A percentile compares a stretch with the other conserved stretches of the same genome.
phyloP scores from a whole-genome alignment of 805 yeast genomes.

The Teunomyces stri region DNA sequence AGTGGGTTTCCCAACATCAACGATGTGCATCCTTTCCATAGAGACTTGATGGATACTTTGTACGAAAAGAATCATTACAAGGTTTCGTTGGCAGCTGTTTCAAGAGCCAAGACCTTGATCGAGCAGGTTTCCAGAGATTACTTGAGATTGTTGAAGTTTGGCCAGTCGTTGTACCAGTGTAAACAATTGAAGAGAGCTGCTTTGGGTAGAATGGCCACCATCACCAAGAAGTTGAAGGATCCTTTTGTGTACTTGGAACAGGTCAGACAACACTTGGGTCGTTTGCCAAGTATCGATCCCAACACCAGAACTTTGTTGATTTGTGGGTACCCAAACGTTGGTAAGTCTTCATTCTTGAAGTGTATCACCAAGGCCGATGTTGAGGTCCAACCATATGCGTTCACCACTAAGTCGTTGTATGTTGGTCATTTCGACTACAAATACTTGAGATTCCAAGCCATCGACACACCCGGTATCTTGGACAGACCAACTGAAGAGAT shows the following conservation, averaged over 20 bases:
- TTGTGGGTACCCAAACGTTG: slow-evolving; percentile 99
- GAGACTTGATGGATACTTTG: slow-evolving; percentile 96
- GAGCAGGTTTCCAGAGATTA: slow-evolving; percentile 97
- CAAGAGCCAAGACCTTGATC: slow-evolving; percentile 88
- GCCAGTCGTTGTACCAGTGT: slow-evolving; percentile 97
- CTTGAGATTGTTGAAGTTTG: slow-evolving; percentile 88
- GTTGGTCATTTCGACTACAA: slow-evolving; percentile 99
- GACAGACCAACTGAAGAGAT: slow-evolving; percentile 99
- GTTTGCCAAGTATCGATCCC: slow-evolving; percentile 97
- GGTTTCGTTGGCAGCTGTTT: slow-evolving; percentile 91
- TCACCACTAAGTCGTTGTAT: slow-evolving; percentile 94
- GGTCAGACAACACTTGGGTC: slow-evolving; percentile 98
- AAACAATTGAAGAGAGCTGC: slow-evolving; percentile 98
- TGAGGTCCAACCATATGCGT: slow-evolving; percentile 98
- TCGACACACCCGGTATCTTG: slow-evolving; percentile 98
- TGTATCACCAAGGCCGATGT: slow-evolving; percentile 97
- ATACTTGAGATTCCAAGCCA: slow-evolving; percentile 96
- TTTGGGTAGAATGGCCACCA: slow-evolving; percentile 99
- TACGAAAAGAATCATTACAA: slow-evolving; percentile 98
- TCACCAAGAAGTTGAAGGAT: slow-evolving; percentile 91
- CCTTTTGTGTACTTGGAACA: slow-evolving; percentile 92
- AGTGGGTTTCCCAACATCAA: slow-evolving; percentile 93
- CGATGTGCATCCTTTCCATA: slow-evolving; percentile 97
- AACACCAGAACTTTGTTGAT: slow-evolving; percentile 95
- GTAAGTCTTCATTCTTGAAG: slow-evolving; percentile 92